phyloP scores from a whole-genome alignment of 202 grass and related monocot species.

The Saccharum hybrid region DNA sequence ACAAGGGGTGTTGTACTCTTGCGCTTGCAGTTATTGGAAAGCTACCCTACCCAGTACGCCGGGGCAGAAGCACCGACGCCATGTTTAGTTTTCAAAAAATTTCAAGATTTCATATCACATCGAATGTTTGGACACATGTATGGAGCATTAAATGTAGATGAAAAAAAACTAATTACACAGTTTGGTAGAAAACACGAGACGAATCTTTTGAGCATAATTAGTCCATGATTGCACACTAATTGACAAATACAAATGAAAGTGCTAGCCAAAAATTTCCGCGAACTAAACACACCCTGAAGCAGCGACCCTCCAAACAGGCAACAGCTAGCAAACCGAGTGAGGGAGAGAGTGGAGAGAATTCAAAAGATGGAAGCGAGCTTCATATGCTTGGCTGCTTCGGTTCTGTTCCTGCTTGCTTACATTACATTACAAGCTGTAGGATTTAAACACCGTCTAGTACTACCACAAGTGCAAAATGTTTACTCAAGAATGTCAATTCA shows the following conservation, averaged over 20 bases:
- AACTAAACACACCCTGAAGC: not conserved
- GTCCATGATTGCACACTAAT: no score
- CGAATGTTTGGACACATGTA: no score
- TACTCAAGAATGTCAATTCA: not conserved
- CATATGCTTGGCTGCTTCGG: slow-evolving; percentile 36
- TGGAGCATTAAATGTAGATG: no score
- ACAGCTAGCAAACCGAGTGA: not conserved
- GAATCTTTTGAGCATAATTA: no score
- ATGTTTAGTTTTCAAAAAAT: no score
- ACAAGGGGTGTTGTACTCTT: slow-evolving; percentile 39
- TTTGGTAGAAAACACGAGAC: no score
- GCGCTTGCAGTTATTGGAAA: slow-evolving; percentile 50
- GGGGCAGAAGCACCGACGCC: not conserved
- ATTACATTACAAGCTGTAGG: not conserved
- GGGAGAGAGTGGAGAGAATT: not conserved
- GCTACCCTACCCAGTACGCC: slow-evolving; percentile 30
- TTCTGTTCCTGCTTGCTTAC: slow-evolving; percentile 13
- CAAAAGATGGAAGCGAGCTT: slow-evolving; percentile 39
- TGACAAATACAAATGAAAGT: no score
- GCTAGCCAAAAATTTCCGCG: no score
- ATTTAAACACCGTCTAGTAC: not conserved
- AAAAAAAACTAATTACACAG: no score
- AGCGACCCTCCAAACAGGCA: slow-evolving; percentile 35
- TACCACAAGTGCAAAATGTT: not conserved
- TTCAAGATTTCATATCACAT: no score